phyloP scores from a whole-genome alignment of 768 basidiomycete genomes.

The Leccinum variicolor region DNA sequence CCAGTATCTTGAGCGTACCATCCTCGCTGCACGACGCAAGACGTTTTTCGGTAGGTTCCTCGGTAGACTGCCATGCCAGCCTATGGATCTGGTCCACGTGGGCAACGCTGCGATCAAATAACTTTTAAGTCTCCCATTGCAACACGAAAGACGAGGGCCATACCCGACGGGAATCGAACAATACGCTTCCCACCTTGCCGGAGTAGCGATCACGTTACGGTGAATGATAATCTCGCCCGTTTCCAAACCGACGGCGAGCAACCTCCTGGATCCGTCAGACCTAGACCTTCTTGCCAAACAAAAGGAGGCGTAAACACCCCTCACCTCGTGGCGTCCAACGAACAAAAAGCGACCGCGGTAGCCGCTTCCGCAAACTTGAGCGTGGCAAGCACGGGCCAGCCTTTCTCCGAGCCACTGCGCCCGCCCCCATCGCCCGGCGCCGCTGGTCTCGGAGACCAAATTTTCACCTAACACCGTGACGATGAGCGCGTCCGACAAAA shows the following conservation, averaged over 20 bases:
- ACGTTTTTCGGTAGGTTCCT: conserved; percentile 33
- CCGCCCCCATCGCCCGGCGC: conserved; percentile 18
- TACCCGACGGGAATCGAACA: conserved; percentile 52
- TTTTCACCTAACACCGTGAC: conserved; percentile 58
- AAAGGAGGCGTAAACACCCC: conserved; percentile 2
- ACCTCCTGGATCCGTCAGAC: conserved; percentile 35
- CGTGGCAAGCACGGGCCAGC: conserved; percentile 57
- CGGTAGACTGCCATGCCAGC: conserved; percentile 70
- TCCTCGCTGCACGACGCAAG: conserved; percentile 93
- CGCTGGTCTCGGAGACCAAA: conserved; percentile 57
- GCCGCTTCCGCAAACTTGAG: conserved; percentile 74
- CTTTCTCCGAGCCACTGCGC: not conserved
- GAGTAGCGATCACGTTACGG: conserved; percentile 30
- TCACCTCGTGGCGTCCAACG: conserved; percentile 41
- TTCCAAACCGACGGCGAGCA: conserved; percentile 83
- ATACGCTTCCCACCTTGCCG: conserved; percentile 46
- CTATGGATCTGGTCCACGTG: conserved; percentile 80
- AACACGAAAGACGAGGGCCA: conserved; percentile 11
- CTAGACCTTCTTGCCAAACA: not conserved
- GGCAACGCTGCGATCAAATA: conserved; percentile 46
- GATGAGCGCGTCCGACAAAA: not conserved
- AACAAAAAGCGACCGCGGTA: conserved; percentile 74
- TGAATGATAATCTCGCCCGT: conserved; percentile 72
- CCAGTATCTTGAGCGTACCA: conserved; percentile 79
- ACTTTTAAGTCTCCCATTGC: not conserved